Conservation (phyloP, 768 basidiomycete species). For the Panellus pusillus region DNA sequence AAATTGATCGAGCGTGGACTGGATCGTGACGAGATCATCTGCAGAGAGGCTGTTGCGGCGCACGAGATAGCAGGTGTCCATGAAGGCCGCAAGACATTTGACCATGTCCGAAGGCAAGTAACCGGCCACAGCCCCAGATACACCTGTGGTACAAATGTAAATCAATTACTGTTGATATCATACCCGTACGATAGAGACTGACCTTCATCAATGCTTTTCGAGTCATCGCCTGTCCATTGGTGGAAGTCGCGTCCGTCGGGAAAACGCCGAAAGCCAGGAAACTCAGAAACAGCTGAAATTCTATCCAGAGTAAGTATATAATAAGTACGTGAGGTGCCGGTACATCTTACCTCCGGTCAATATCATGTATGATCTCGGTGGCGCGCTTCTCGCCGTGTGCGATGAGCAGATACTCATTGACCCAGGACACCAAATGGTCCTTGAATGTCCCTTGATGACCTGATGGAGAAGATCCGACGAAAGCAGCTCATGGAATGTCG, state of each 20-base stretch:
- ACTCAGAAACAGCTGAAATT: slow-evolving; percentile 14
- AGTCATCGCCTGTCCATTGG: slow-evolving; percentile 34
- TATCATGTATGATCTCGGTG: slow-evolving; percentile 22
- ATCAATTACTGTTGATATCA: too few species aligned
- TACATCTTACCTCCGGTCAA: slow-evolving; percentile 21
- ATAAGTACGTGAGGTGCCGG: too few species aligned
- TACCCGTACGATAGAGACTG: too few species aligned
- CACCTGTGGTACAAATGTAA: too few species aligned
- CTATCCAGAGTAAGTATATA: slow-evolving; percentile 1
- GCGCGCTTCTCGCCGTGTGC: slow-evolving; percentile 6
- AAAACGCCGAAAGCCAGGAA: slow-evolving; percentile 22
- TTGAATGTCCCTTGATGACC: background rate
- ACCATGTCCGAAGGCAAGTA: slow-evolving; percentile 31
- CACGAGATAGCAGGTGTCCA: slow-evolving; percentile 31
- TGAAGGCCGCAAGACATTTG: slow-evolving; percentile 22
- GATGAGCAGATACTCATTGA: slow-evolving; percentile 16
- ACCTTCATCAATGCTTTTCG: slow-evolving; percentile 35
- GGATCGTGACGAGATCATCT: slow-evolving; percentile 8
- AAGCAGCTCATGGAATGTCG: slow-evolving; percentile 1
- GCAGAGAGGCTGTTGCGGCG: slow-evolving; percentile 22
- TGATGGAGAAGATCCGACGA: slow-evolving; percentile 9
- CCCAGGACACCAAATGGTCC: background rate
- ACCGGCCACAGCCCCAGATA: slow-evolving; percentile 31
- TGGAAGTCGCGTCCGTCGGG: slow-evolving; percentile 26
- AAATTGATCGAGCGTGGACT: slow-evolving; percentile 24